Conservation (phyloP, 345 rosid species). For the Citrus inodora region DNA sequence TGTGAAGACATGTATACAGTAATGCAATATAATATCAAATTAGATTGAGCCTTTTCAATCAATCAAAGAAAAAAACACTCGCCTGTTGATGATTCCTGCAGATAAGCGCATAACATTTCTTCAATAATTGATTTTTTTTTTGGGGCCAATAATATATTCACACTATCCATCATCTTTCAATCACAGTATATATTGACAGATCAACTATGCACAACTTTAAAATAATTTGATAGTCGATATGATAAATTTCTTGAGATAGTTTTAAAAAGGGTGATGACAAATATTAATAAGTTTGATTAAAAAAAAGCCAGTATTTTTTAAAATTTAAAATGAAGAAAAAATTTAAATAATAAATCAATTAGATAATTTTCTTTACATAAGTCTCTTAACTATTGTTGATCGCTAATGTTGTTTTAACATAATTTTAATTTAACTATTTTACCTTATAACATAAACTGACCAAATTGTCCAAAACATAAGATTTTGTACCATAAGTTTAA, state of each 20-base stretch:
- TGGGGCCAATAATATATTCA: too few relatives aligned
- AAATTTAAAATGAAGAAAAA: too few relatives aligned
- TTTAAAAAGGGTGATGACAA: neutral
- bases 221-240: neutral
- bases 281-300: too few relatives aligned
- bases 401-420: too few relatives aligned
- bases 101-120: neutral
- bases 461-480: too few relatives aligned
- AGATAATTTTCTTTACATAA: too few relatives aligned
- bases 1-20: neutral
- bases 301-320: too few relatives aligned
- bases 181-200: neutral
- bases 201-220: neutral
- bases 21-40: neutral
- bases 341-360: too few relatives aligned
- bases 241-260: neutral
- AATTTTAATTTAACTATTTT: too few relatives aligned
- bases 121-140: neutral
- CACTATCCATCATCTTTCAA: neutral
- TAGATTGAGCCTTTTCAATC: neutral
- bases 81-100: neutral
- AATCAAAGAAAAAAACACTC: neutral
- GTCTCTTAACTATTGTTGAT: too few relatives aligned
- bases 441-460: too few relatives aligned
- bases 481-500: too few relatives aligned